Evolutionary conservation across 2,329 filamentous ascomycete species (phyloP).

Genomic region (Fusarium fujikuroi): DNA sequence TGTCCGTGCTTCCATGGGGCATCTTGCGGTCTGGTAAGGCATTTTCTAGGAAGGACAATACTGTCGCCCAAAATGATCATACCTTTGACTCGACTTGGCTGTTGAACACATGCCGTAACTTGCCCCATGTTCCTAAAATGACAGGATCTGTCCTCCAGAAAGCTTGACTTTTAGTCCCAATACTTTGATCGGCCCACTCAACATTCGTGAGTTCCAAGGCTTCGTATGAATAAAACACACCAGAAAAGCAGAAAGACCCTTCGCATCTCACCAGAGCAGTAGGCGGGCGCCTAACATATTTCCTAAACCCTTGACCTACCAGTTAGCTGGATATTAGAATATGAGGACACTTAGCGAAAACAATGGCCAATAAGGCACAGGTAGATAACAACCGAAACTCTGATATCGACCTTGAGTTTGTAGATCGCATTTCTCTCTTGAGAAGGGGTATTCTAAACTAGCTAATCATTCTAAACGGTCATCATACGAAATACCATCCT

Average conservation of each 20-base stretch:
- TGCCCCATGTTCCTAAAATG: background rate
- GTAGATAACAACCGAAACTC: background rate
- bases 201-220: background rate
- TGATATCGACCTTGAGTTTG: background rate
- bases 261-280: background rate
- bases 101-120: background rate
- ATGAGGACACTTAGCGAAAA: too few species aligned
- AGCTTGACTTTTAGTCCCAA: background rate
- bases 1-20: background rate
- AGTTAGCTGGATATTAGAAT: background rate
- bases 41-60: background rate
- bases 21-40: background rate
- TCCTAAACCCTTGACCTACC: background rate
- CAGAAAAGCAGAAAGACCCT: background rate
- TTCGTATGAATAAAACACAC: too few species aligned
- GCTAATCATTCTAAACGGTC: background rate
- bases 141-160: too few species aligned
- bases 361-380: too few species aligned
- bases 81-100: too few species aligned
- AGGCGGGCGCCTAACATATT: too few species aligned
- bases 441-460: background rate
- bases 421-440: background rate
- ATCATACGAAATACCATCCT: slow-evolving; percentile 14
- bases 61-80: too few species aligned
- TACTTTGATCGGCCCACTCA: background rate